Percentiles rank a stretch among this genome's conserved stretches.
phyloP scores from a whole-genome alignment of 2,329 filamentous ascomycete genomes.

The Scleromitrula shiraiana region DNA sequence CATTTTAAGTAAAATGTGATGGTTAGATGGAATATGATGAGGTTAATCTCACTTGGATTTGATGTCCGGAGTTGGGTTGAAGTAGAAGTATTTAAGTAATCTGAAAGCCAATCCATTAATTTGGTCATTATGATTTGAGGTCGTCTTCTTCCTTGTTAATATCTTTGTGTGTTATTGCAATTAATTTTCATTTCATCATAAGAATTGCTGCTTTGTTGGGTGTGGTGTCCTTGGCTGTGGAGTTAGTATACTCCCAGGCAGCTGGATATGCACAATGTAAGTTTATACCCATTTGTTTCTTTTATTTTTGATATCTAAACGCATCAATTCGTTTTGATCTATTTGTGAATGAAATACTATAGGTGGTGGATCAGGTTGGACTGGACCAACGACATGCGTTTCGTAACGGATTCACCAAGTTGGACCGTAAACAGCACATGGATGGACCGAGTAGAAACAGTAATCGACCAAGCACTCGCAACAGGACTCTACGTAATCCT shows the following conservation, averaged over 20 bases:
- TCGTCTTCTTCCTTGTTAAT: neutral
- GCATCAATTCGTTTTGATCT: no score
- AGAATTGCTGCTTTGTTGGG: neutral
- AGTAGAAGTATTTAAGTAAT: no score
- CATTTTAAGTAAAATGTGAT: no score
- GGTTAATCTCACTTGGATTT: no score
- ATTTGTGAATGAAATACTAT: neutral
- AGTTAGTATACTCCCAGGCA: conserved; percentile 7
- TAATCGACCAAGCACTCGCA: conserved; percentile 46
- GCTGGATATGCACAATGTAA: conserved; percentile 7
- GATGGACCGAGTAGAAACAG: conserved; percentile 49
- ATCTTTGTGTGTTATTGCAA: neutral
- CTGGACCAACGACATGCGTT: conserved; percentile 6
- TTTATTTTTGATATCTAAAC: neutral
- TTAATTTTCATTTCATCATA: neutral
- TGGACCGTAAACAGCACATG: conserved; percentile 47
- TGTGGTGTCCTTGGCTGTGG: conserved; percentile 3
- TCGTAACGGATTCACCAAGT: conserved; percentile 37
- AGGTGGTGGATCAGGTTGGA: conserved; percentile 5
- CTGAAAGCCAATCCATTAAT: neutral
- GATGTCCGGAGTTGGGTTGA: no score
- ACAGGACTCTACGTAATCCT: conserved; percentile 45
- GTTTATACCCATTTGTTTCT: neutral
- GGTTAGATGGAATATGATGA: no score
- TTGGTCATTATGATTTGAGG: neutral